These are phyloP conservation scores for Mortierella alpina DNA, from an alignment of 192 early-diverging fungal genomes.

Conservation along the genomic window DNA sequence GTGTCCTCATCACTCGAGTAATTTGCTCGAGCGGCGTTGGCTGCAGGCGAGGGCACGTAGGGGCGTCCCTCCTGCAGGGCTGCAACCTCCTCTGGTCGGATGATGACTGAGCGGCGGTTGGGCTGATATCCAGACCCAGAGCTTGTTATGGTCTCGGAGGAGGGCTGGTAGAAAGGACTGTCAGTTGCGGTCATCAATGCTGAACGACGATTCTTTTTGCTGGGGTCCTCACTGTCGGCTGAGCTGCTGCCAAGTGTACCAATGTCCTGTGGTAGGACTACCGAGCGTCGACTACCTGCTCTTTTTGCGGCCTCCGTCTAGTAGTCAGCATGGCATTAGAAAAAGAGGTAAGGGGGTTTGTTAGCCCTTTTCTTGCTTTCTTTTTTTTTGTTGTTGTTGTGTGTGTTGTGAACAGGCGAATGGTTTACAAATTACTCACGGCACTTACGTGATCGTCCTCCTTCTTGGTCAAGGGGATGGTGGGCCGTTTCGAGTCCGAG, in stretches of 20 bases:
- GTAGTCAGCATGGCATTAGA: too few species aligned
- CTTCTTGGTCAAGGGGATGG: conserved; percentile 26
- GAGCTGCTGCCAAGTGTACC: not conserved
- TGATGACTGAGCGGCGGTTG: conserved; percentile 50
- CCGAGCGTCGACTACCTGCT: conserved; percentile 29
- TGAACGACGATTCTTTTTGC: conserved; percentile 13
- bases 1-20: conserved; percentile 35
- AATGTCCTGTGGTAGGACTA: conserved; percentile 23
- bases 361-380: not conserved
- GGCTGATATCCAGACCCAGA: conserved; percentile 17
- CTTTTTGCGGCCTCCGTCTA: conserved; percentile 9
- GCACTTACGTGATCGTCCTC: conserved; percentile 39
- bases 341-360: too few species aligned
- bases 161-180: not conserved
- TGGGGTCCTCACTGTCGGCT: conserved; percentile 12
- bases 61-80: conserved; percentile 43
- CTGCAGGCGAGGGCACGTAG: conserved; percentile 25
- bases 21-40: conserved; percentile 6
- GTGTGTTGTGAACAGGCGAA: not conserved
- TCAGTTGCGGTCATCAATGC: not conserved
- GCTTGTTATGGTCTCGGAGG: conserved; percentile 5
- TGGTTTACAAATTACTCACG: not conserved
- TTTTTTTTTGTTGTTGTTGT: too few species aligned
- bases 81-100: conserved; percentile 38
- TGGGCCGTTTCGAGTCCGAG: conserved; percentile 49